Evolutionary conservation across 139 green algal species (phyloP).

Genomic region (Penium margaritaceum): DNA sequence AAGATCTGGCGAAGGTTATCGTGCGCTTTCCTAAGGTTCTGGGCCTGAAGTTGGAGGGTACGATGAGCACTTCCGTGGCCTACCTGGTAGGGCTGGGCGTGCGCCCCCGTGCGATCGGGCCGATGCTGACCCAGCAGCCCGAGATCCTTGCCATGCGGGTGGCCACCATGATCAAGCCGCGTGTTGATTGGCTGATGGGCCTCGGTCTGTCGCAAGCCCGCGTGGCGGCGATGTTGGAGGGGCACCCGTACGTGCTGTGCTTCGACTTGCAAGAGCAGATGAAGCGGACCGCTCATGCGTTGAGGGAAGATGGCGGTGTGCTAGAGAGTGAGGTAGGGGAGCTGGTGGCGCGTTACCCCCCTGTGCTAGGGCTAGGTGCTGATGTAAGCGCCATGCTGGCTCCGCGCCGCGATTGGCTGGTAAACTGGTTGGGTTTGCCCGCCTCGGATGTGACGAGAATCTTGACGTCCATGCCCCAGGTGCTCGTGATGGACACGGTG

Average conservation of each 20-base stretch:
- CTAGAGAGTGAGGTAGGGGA: too few species aligned
- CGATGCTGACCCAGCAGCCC: constrained; percentile 16
- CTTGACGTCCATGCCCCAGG: constrained; percentile 6
- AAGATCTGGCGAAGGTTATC: constrained; percentile 11
- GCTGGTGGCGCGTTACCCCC: too few species aligned
- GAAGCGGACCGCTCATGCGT: not conserved
- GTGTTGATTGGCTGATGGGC: not conserved
- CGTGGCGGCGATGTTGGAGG: constrained; percentile 4
- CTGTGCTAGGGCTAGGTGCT: not conserved
- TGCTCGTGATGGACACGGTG: constrained; percentile 15
- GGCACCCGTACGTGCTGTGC: not conserved
- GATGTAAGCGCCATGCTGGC: constrained; percentile 6
- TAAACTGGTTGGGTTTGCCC: not conserved
- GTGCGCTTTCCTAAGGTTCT: constrained; percentile 28
- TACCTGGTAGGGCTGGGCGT: constrained; percentile 38
- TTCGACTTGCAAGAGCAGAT: constrained; percentile 13
- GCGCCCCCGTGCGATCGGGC: not conserved
- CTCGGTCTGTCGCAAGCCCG: not conserved
- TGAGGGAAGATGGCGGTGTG: not conserved
- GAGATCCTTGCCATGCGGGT: constrained; percentile 24
- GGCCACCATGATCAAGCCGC: constrained; percentile 19
- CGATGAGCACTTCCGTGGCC: constrained; percentile 26
- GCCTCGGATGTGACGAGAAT: not conserved
- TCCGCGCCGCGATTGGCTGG: not conserved
- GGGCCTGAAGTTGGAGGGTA: constrained; percentile 27